Percentiles rank a stretch among this genome's conserved stretches.
These are phyloP conservation scores for Endocladia muricata DNA, from an alignment of 31 red algal genomes.

Conservation along the genomic window DNA sequence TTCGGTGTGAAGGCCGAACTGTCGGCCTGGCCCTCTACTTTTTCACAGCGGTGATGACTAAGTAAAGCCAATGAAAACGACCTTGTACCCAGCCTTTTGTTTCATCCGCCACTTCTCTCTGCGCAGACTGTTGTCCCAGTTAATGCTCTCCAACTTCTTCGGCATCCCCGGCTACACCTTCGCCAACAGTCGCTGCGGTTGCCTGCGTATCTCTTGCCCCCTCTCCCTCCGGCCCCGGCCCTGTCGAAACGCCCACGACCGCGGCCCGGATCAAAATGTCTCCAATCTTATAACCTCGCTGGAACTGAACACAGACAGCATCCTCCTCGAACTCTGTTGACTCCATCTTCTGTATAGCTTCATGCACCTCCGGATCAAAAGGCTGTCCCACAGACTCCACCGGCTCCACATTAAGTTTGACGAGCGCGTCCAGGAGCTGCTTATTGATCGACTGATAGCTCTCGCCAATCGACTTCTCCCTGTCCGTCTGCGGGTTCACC, in stretches of 20 bases:
- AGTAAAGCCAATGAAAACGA: no score
- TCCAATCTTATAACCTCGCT: conserved; percentile 81
- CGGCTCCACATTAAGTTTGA: conserved; percentile 82
- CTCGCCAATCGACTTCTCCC: conserved; percentile 57
- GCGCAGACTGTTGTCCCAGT: no score
- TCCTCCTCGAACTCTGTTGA: conserved; percentile 72
- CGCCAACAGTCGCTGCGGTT: no score
- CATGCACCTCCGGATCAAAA: conserved; percentile 90
- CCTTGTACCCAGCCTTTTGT: neutral
- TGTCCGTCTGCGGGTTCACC: conserved; percentile 65
- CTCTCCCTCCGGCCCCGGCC: conserved; percentile 55
- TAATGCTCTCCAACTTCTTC: conserved; percentile 20
- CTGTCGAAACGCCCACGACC: conserved; percentile 72
- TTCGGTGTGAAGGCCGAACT: no score
- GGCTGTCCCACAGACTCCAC: conserved; percentile 72
- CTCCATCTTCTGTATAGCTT: conserved; percentile 84
- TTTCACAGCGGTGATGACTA: no score
- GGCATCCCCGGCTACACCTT: neutral
- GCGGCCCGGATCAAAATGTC: conserved; percentile 80
- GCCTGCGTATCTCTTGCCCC: neutral
- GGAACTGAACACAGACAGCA: conserved; percentile 68
- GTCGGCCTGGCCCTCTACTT: no score
- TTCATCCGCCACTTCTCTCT: neutral
- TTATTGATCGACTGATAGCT: conserved; percentile 82
- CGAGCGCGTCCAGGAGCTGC: conserved; percentile 70